Conservation (phyloP, 2,329 filamentous ascomycete genomes). For the Fusarium falciforme region DNA sequence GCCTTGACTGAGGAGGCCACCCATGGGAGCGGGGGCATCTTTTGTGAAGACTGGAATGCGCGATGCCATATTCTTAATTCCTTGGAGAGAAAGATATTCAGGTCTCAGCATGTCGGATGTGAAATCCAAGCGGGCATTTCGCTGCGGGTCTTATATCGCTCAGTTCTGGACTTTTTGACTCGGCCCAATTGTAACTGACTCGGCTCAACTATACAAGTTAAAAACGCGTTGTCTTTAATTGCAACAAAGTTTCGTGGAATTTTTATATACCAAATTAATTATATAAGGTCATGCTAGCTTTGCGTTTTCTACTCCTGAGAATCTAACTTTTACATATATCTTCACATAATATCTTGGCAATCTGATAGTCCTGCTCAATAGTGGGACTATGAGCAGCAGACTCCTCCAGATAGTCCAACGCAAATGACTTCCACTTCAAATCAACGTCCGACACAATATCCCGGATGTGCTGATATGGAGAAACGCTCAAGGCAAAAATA, state of each 20-base stretch:
- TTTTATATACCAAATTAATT: background rate
- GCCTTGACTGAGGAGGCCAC: background rate
- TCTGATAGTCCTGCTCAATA: conserved; percentile 27
- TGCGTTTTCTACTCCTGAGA: background rate
- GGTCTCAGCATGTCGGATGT: fast-evolving
- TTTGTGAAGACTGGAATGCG: background rate
- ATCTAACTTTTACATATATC: conserved; percentile 21
- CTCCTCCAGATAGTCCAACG: conserved; percentile 2
- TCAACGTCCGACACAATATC: conserved; percentile 18
- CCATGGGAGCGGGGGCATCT: background rate
- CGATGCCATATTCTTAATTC: background rate
- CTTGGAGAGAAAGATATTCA: fast-evolving
- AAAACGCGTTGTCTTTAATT: background rate
- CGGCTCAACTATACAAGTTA: background rate
- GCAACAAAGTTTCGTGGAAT: background rate
- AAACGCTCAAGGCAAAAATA: conserved; percentile 25
- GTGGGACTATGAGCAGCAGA: conserved; percentile 12
- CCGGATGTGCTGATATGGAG: conserved; percentile 21
- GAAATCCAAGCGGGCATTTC: background rate
- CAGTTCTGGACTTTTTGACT: background rate
- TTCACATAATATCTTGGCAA: conserved; percentile 21
- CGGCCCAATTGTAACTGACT: background rate
- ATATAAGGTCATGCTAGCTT: background rate
- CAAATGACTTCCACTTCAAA: conserved; percentile 23
- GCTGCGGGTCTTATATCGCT: background rate